phyloP scores from a whole-genome alignment of 257 asterid species.

The Solanum paucissectum region DNA sequence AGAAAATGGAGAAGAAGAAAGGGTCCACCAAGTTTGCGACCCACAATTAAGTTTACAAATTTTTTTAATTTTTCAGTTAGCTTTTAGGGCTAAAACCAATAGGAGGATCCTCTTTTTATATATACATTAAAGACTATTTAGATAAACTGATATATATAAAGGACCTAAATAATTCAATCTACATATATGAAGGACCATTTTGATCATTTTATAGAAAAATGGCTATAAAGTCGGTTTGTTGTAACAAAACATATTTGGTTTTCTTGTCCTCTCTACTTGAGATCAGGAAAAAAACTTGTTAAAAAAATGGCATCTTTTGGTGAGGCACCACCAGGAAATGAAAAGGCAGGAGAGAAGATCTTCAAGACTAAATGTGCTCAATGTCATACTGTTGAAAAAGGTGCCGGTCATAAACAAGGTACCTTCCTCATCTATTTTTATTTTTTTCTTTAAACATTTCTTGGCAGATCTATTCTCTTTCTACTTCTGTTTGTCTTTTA shows the following conservation, averaged over 20 bases:
- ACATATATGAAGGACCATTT: no score
- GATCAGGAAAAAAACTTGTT: not conserved
- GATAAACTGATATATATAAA: no score
- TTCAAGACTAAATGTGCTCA: conserved; percentile 84
- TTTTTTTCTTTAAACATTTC: no score
- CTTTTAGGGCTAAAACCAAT: not conserved
- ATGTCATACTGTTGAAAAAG: conserved; percentile 82
- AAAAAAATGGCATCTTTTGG: conserved; percentile 50
- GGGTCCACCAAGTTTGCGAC: not conserved
- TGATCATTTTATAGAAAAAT: no score
- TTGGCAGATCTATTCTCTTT: not conserved
- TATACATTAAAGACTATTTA: no score
- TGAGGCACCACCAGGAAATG: conserved; percentile 68
- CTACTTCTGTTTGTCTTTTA: not conserved
- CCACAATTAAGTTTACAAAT: not conserved
- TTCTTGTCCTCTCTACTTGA: not conserved
- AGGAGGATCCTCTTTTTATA: not conserved
- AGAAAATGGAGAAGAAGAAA: not conserved
- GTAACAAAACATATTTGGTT: not conserved
- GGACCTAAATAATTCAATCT: no score
- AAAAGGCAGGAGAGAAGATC: conserved; percentile 14
- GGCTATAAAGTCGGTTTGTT: not conserved
- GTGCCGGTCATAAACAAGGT: conserved; percentile 97
- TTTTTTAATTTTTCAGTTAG: not conserved
- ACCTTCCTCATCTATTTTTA: not conserved